Percentiles rank a stretch among this genome's conserved stretches.
phyloP scores from a whole-genome alignment of 1,284 basidiomycete species.

The Vanrija sp. region DNA sequence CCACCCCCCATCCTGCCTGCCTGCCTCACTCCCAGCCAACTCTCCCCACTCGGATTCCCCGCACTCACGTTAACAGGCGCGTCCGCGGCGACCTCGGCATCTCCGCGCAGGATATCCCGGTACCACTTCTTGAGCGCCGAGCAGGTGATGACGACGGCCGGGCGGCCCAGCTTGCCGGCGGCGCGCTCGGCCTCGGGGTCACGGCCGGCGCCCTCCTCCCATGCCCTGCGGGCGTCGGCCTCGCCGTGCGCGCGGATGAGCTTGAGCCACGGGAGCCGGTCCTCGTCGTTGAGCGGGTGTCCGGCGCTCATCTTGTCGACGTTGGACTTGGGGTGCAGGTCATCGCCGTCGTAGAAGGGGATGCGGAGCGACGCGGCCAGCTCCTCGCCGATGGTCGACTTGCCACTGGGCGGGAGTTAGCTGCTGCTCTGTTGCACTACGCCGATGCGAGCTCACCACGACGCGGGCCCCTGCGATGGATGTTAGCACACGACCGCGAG shows the following conservation, averaged over 20 bases:
- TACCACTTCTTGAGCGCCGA: slow-evolving; percentile 80
- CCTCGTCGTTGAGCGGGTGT: slow-evolving; percentile 71
- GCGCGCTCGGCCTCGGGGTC: slow-evolving; percentile 10
- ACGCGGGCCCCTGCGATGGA: slow-evolving; percentile 30
- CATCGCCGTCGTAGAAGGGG: slow-evolving; percentile 86
- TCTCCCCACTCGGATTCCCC: background rate
- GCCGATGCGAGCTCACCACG: slow-evolving; percentile 28
- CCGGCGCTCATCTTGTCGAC: slow-evolving; percentile 84
- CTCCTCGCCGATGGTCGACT: slow-evolving; percentile 73
- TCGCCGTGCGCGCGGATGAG: slow-evolving; percentile 61
- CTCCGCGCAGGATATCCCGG: slow-evolving; percentile 72
- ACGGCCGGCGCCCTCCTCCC: slow-evolving; percentile 31
- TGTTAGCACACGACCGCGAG: slow-evolving; percentile 1
- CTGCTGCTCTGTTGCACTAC: background rate
- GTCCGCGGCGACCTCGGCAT: slow-evolving; percentile 29
- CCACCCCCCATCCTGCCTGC: background rate
- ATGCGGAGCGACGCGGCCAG: slow-evolving; percentile 61
- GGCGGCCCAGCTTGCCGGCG: slow-evolving; percentile 36
- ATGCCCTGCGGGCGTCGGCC: slow-evolving; percentile 51
- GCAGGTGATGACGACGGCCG: slow-evolving; percentile 74
- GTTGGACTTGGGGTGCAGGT: slow-evolving; percentile 76
- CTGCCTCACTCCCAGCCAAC: too few relatives aligned
- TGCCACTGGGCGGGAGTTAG: slow-evolving; percentile 57
- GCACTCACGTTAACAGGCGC: slow-evolving; percentile 1
- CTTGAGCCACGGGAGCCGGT: slow-evolving; percentile 82